phyloP scores from a whole-genome alignment of 2,329 filamentous ascomycete species.

The Phyllosticta citrichinensis region DNA sequence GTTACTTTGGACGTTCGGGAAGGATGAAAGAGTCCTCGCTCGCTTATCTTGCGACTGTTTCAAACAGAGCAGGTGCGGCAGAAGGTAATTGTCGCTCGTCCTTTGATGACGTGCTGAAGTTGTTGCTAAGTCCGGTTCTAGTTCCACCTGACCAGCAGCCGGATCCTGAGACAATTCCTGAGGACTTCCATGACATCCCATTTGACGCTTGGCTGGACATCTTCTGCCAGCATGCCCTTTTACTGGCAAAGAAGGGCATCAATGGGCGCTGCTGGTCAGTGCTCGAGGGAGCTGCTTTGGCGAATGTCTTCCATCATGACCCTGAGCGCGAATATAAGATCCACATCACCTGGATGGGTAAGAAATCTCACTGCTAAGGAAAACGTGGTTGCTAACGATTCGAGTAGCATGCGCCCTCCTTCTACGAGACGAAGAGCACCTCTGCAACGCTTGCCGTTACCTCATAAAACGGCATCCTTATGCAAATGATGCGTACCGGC shows the following conservation, averaged over 20 bases:
- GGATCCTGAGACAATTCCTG: conserved; percentile 29
- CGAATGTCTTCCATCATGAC: conserved; percentile 70
- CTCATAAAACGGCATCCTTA: conserved; percentile 77
- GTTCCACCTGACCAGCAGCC: background rate
- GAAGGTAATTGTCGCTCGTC: conserved; percentile 18
- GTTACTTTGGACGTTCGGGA: conserved; percentile 25
- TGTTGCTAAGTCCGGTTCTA: background rate
- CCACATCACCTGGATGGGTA: conserved; percentile 66
- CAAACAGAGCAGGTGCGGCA: conserved; percentile 28
- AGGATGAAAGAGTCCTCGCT: conserved; percentile 7
- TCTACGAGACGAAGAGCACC: conserved; percentile 66
- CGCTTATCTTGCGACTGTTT: conserved; percentile 7
- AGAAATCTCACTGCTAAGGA: conserved; percentile 19
- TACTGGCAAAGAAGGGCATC: conserved; percentile 58
- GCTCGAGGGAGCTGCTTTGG: conserved; percentile 66
- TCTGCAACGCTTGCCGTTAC: conserved; percentile 65
- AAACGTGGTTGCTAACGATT: conserved; percentile 14
- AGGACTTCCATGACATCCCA: conserved; percentile 62
- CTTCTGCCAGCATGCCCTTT: conserved; percentile 77
- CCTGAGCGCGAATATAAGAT: conserved; percentile 60
- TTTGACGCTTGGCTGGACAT: conserved; percentile 83
- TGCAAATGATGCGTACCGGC: conserved; percentile 70
- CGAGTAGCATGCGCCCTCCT: conserved; percentile 65
- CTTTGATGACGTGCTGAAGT: background rate
- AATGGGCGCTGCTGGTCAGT: conserved; percentile 67